Evolutionary conservation across 2,329 filamentous ascomycete species (phyloP).

Genomic region (Pestalotiopsis sp.): DNA sequence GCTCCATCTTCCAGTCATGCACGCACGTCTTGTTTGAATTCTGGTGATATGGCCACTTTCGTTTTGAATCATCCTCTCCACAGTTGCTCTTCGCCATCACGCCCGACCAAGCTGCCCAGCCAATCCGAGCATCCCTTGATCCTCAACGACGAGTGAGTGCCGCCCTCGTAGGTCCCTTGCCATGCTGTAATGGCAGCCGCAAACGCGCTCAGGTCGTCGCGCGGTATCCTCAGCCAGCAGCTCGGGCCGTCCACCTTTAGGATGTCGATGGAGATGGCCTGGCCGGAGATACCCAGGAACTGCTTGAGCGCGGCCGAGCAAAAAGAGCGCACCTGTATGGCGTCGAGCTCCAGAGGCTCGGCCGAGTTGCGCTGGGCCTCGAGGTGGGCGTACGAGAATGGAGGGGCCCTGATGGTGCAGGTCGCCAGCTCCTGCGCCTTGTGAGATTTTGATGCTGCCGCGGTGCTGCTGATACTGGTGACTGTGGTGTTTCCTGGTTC

Average conservation of each 20-base stretch:
- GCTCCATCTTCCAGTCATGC: constrained; percentile 4
- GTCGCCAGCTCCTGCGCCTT: constrained; percentile 53
- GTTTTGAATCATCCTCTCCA: constrained; percentile 45
- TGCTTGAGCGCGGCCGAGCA: constrained; percentile 65
- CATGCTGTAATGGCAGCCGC: constrained; percentile 69
- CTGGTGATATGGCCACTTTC: neutral
- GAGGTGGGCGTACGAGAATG: constrained; percentile 61
- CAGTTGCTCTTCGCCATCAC: constrained; percentile 47
- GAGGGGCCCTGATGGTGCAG: constrained; percentile 52
- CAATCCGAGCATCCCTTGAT: constrained; percentile 65
- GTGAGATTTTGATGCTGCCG: constrained; percentile 20
- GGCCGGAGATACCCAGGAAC: constrained; percentile 71
- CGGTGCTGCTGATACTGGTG: constrained; percentile 23
- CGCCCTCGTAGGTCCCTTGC: constrained; percentile 48
- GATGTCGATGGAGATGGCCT: constrained; percentile 70
- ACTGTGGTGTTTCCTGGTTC: constrained; percentile 31
- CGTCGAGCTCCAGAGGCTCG: constrained; percentile 49
- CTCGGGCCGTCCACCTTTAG: constrained; percentile 59
- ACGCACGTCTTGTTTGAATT: neutral
- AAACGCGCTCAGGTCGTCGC: constrained; percentile 61
- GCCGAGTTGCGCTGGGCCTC: constrained; percentile 40
- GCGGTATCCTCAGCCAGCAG: constrained; percentile 68
- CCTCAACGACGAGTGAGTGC: constrained; percentile 52
- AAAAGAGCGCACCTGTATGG: constrained; percentile 64
- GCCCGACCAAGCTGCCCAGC: constrained; percentile 62